These are phyloP conservation scores for Passiflora organensis DNA, from an alignment of 345 rosid genomes.

Conservation along the genomic window DNA sequence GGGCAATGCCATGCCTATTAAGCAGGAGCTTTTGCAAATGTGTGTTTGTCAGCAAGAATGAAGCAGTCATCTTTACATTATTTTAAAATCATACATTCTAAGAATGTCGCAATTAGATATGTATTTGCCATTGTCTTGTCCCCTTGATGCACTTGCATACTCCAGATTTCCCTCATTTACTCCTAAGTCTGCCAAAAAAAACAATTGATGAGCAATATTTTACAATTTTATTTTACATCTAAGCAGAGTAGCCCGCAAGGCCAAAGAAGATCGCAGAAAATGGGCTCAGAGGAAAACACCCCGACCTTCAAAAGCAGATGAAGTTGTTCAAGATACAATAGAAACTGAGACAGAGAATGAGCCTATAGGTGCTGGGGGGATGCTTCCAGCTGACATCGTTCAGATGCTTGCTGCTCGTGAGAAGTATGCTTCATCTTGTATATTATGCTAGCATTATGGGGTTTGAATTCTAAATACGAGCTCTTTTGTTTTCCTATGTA, in stretches of 20 bases:
- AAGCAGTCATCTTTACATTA: too few species aligned
- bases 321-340: constrained; percentile 24
- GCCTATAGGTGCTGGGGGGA: constrained; percentile 38
- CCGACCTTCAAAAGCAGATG: constrained; percentile 23
- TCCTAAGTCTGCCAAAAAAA: neutral
- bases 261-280: constrained; percentile 62
- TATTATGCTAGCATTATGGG: neutral
- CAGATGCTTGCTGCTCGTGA: constrained; percentile 72
- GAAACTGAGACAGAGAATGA: constrained; percentile 41
- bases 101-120: too few species aligned
- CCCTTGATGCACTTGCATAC: too few species aligned
- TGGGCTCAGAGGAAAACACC: constrained; percentile 67
- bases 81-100: too few species aligned
- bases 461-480: neutral
- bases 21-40: too few species aligned
- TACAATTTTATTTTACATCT: neutral
- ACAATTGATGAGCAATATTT: neutral
- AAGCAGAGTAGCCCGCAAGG: constrained; percentile 52
- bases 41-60: too few species aligned
- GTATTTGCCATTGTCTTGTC: too few species aligned
- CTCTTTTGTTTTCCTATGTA: neutral
- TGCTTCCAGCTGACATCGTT: constrained; percentile 76
- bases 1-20: too few species aligned
- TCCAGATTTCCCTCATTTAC: neutral
- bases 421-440: constrained; percentile 38